Conservation (phyloP, 495 filamentous ascomycete species). For the Hypoxylon subgilvum region DNA sequence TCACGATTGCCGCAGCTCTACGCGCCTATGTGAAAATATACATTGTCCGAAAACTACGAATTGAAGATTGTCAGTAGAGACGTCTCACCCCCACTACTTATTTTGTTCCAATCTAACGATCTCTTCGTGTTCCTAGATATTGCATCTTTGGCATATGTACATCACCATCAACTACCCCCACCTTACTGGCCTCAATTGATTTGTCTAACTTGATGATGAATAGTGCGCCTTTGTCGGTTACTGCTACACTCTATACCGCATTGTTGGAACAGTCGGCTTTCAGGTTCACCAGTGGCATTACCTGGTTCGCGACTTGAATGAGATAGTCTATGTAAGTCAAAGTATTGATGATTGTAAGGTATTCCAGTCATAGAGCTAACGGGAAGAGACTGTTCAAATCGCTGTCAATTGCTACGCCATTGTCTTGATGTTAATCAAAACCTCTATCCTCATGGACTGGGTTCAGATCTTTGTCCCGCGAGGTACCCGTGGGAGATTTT, state of each 20-base stretch:
- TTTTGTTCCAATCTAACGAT: no score
- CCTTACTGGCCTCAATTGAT: no score
- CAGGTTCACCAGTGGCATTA: constrained; percentile 37
- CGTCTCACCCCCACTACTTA: no score
- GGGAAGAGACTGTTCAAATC: constrained; percentile 18
- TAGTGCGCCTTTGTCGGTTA: background rate
- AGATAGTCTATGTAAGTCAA: background rate
- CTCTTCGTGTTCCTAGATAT: no score
- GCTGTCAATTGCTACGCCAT: constrained; percentile 24
- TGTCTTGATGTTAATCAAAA: constrained; percentile 32
- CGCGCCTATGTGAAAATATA: constrained; percentile 10
- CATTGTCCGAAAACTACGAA: constrained; percentile 14
- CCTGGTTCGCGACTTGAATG: constrained; percentile 1
- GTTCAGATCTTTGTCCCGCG: no score
- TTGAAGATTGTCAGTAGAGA: background rate
- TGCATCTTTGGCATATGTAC: no score
- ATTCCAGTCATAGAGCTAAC: background rate
- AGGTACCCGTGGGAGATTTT: no score
- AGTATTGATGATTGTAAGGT: background rate
- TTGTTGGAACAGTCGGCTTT: constrained; percentile 5
- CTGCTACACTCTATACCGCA: background rate
- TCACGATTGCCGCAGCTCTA: constrained; percentile 4
- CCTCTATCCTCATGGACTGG: no score
- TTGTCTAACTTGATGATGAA: no score
- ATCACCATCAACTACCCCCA: no score